Percentiles rank a stretch among this genome's conserved stretches.
phyloP scores from a whole-genome alignment of 2,329 filamentous ascomycete genomes.

The Xylariales sp. region DNA sequence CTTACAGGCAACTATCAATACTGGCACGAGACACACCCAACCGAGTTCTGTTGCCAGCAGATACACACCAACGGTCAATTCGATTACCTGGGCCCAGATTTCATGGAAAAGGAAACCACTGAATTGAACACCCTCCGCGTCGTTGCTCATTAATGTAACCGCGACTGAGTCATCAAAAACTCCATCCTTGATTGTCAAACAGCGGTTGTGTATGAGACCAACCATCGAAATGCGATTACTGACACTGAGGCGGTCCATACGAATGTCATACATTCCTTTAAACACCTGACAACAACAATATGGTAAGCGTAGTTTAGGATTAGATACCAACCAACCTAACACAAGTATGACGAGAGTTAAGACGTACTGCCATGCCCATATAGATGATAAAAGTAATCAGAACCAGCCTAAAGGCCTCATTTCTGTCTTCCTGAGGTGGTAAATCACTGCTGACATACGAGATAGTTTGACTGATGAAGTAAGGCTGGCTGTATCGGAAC shows the following conservation, averaged over 20 bases:
- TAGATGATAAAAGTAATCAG: neutral
- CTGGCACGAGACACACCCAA: conserved; percentile 1
- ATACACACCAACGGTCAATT: conserved; percentile 1
- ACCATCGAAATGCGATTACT: neutral
- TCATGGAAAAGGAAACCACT: neutral
- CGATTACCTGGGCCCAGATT: neutral
- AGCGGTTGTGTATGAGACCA: conserved; percentile 5
- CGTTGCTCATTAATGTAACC: conserved; percentile 5
- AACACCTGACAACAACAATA: neutral
- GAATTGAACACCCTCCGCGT: neutral
- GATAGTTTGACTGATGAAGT: neutral
- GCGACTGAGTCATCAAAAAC: conserved; percentile 4
- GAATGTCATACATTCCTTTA: too few relatives aligned
- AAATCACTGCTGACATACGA: neutral
- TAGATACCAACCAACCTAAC: neutral
- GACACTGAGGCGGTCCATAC: neutral
- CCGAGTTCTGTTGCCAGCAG: conserved; percentile 3
- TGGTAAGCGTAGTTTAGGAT: neutral
- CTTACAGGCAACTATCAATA: conserved; percentile 1
- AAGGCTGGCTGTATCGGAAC: neutral
- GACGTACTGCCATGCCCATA: conserved; percentile 1
- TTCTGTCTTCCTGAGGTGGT: neutral
- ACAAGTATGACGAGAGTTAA: too few relatives aligned
- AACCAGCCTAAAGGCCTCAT: neutral
- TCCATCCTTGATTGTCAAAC: conserved; percentile 2